Base-by-base conservation (phyloP, 1,139 yeast genomes). In the Cylindricascospora bacillispora region DNA sequence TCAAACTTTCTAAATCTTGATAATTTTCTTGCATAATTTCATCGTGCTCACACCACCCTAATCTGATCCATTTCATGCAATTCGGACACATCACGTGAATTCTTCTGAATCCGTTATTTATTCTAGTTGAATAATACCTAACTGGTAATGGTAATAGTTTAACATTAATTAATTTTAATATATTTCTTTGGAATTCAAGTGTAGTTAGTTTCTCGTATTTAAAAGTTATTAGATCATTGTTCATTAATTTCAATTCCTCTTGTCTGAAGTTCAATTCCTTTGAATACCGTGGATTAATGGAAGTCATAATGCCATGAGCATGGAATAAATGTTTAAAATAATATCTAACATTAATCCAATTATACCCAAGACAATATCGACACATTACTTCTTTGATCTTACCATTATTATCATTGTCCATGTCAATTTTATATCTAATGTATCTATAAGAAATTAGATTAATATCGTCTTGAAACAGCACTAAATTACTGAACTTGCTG, bases 261-360 rank as follows among this genome's bases (percentile, higher is more conserved):
- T n/a, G 12, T 30, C 34, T 13, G 26, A 28, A 3, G 27, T 22
- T 11, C 24, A 25, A 4, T 31, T 19, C 7, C 29, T 32, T 20
- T 35, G 35, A n/a, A n/a, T n/a, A n/a, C n/a, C n/a, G n/a, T n/a
- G n/a, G n/a, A n/a, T n/a, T n/a, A n/a, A n/a, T n/a, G n/a, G n/a
- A n/a, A n/a, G 45, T 36, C 22, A 38, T 30, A 6, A 44, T 36
- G 1, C 48, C 48, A 26, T 44, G 48, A 2, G 44, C 44, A 6
- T 29, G 28, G 24, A 42, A 40, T 16, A 44, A 22, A 30, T 44
- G 48, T 26, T 35, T 32, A 25, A 42, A 40, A 15, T 34, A 40
- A 13, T 22, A 17, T 3, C 22, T 14, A 9, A 28, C 26, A 7
- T 24, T 15, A 3, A 44, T 26, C 48, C 48, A 44, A 23, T 42